These are phyloP conservation scores for Fragilaria radians DNA, from an alignment of 108 stramenopile species.

Conservation along the genomic window DNA sequence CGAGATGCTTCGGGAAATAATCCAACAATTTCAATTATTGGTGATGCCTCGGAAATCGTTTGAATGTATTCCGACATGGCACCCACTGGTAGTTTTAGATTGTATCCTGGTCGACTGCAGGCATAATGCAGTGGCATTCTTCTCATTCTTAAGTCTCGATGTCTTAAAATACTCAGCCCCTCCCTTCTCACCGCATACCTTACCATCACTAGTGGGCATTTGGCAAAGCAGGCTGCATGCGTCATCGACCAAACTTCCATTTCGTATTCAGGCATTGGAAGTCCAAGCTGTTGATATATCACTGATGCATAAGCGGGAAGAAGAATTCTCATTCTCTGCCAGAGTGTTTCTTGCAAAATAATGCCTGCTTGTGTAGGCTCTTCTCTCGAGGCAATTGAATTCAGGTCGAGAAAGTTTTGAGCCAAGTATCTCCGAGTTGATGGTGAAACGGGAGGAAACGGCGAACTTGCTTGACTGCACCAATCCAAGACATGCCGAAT, in stretches of 20 bases:
- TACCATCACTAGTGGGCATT: conserved; percentile 15
- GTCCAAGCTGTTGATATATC: background rate
- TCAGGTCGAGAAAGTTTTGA: conserved; percentile 12
- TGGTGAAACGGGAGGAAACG: conserved; percentile 9
- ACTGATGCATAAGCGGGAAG: conserved; percentile 6
- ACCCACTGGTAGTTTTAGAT: conserved; percentile 8
- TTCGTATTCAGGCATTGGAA: too few relatives aligned
- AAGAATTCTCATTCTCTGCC: conserved; percentile 5
- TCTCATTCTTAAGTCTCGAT: background rate
- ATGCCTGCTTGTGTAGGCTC: conserved; percentile 1
- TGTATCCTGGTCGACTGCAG: conserved; percentile 9
- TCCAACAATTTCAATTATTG: conserved; percentile 5
- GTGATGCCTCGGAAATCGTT: conserved; percentile 7
- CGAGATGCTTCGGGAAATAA: conserved; percentile 7
- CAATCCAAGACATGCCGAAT: conserved; percentile 24
- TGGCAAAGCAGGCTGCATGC: conserved; percentile 12
- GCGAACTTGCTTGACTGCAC: conserved; percentile 4
- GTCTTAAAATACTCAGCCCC: background rate
- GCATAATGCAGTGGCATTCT: conserved; percentile 18
- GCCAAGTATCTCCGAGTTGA: conserved; percentile 13
- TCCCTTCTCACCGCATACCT: conserved; percentile 4
- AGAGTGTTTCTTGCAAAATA: conserved; percentile 3
- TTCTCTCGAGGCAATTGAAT: conserved; percentile 11
- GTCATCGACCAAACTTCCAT: background rate
- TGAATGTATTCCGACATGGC: conserved; percentile 4